These are phyloP conservation scores for Hygrophoropsis aurantiaca DNA, from an alignment of 768 basidiomycete genomes.

Conservation along the genomic window DNA sequence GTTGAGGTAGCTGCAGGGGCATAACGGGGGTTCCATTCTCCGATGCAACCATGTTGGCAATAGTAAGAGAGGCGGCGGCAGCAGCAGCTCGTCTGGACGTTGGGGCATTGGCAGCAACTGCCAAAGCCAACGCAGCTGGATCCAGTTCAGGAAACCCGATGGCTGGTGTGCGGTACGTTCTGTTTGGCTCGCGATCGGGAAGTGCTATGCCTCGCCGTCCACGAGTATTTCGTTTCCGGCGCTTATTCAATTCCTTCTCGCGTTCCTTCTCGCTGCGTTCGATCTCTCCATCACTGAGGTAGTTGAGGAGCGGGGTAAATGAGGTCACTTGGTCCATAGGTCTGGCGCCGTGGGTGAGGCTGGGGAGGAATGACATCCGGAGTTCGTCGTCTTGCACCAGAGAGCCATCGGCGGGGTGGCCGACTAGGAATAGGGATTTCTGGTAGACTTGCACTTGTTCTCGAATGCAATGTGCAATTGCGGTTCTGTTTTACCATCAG, in stretches of 20 bases:
- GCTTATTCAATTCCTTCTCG: conserved; percentile 88
- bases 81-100: conserved; percentile 83
- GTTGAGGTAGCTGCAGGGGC: conserved; percentile 42
- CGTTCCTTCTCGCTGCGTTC: conserved; percentile 89
- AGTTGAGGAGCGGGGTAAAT: conserved; percentile 88
- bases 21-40: conserved; percentile 74
- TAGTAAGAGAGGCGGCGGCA: conserved; percentile 77
- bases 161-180: conserved; percentile 89
- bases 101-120: conserved; percentile 63
- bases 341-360: conserved; percentile 68
- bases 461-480: conserved; percentile 92
- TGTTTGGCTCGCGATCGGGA: conserved; percentile 89
- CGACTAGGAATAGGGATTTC: conserved; percentile 87
- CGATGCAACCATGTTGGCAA: conserved; percentile 89
- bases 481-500: conserved; percentile 60
- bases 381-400: conserved; percentile 88
- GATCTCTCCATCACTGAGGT: conserved; percentile 85
- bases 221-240: conserved; percentile 82
- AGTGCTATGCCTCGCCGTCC: conserved; percentile 77
- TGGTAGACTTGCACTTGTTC: conserved; percentile 93
- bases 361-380: conserved; percentile 83
- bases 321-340: conserved; percentile 73
- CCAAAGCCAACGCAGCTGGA: conserved; percentile 65
- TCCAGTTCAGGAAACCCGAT: conserved; percentile 82
- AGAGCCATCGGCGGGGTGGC: conserved; percentile 81